Evolutionary conservation across 2,329 filamentous ascomycete species (phyloP).

Genomic region (Neophaeococcomyces mojaviensis): DNA sequence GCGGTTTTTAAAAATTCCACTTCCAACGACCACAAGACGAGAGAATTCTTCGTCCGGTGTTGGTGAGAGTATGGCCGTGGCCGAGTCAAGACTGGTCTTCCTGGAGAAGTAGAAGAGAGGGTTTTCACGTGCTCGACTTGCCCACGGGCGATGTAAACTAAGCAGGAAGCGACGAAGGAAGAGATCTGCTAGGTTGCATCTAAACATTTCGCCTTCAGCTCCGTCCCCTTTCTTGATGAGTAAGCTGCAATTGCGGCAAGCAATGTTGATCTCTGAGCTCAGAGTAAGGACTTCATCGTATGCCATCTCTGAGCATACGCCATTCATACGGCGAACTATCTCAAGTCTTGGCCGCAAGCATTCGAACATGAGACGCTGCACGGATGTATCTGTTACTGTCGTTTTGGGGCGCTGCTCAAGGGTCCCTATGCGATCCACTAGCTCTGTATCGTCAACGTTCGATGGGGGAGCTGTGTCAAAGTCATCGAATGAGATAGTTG

Average conservation of each 20-base stretch:
- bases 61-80: conserved; percentile 30
- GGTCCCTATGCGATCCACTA: conserved; percentile 18
- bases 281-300: conserved; percentile 22
- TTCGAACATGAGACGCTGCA: not conserved
- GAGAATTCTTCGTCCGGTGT: conserved; percentile 23
- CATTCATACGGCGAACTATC: conserved; percentile 27
- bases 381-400: conserved; percentile 29
- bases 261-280: conserved; percentile 38
- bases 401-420: conserved; percentile 25
- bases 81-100: conserved; percentile 31
- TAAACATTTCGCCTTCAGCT: conserved; percentile 20
- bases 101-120: conserved; percentile 32
- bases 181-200: conserved; percentile 23
- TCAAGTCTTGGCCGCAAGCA: conserved; percentile 33
- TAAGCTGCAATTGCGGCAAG: conserved; percentile 26
- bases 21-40: conserved; percentile 27
- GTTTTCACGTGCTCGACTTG: conserved; percentile 27
- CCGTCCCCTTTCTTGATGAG: conserved; percentile 19
- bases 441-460: conserved; percentile 21
- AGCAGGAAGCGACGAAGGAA: conserved; percentile 25
- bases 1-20: conserved; percentile 31
- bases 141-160: conserved; percentile 29
- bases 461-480: conserved; percentile 25
- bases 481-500: conserved; percentile 26
- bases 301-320: conserved; percentile 15